phyloP scores from a whole-genome alignment of 768 basidiomycete species.

The Gloeophyllum trabeum region DNA sequence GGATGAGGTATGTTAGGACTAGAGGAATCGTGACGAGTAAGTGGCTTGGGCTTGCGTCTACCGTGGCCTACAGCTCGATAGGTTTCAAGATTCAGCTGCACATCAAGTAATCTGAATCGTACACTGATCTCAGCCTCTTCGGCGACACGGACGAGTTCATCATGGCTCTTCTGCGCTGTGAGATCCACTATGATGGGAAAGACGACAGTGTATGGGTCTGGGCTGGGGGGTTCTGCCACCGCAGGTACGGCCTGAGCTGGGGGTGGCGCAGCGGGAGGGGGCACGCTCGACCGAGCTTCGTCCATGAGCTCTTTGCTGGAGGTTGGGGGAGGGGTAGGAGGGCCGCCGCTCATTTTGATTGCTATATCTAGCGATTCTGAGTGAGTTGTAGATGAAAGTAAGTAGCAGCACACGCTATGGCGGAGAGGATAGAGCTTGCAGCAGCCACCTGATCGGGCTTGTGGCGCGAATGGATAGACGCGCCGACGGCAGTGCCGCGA shows the following conservation, averaged over 20 bases:
- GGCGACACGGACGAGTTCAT: constrained; percentile 31
- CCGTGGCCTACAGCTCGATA: constrained; percentile 20
- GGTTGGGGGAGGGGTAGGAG: constrained; percentile 53
- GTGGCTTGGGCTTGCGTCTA: constrained; percentile 29
- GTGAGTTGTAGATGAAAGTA: not conserved
- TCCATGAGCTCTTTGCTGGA: constrained; percentile 38
- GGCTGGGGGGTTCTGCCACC: not conserved
- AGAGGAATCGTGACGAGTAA: constrained; percentile 47
- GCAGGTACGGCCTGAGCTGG: not conserved
- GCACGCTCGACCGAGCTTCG: constrained; percentile 6
- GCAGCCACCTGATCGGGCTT: no score
- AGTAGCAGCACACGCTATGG: not conserved
- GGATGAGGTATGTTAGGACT: constrained; percentile 52
- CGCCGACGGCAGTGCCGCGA: no score
- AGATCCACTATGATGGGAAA: constrained; percentile 33
- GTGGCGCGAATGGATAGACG: no score
- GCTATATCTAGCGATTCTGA: not conserved
- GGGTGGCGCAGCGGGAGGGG: constrained; percentile 2
- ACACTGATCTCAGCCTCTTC: constrained; percentile 48
- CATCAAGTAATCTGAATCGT: constrained; percentile 10
- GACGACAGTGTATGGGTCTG: not conserved
- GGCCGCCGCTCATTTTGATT: constrained; percentile 19
- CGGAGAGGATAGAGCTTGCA: constrained; percentile 1
- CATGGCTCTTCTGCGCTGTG: constrained; percentile 30
- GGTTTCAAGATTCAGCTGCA: constrained; percentile 1